Evolutionary conservation across 495 filamentous ascomycete species (phyloP), one percentile per base, ranked within the genome.

Genomic region (Lasiosphaeriaceae sp.): DNA sequence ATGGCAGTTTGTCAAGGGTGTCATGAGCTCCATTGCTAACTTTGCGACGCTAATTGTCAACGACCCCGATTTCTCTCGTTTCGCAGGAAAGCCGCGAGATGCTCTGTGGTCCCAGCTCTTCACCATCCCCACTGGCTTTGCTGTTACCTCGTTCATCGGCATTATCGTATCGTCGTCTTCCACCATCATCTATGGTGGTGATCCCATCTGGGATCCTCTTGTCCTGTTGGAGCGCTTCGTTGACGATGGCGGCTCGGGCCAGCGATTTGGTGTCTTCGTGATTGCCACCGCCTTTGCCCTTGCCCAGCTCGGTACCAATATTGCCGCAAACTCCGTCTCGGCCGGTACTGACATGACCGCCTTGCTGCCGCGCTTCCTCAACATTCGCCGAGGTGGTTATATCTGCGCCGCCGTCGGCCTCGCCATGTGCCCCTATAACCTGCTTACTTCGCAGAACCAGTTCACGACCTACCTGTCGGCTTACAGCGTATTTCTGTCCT

Each of bases 391-490:
- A 19, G 92, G 92, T 43, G 90, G 91, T 22, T 96, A 95, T 64
- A 82, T 97, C 61, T 96, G 91, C 69, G 92, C 92, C 0, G 69
- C 77, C 4, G 79, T 96, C 45, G 92, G 92, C 50, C 77, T 96
- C 29, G 89, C 84, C 50, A 94, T 97, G 85, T 92, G 89, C 64
- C 92, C 92, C 1, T 96, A 90, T 86, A 89, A 88, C 57, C 78
- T 97, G 0, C 83, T 95, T 20, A 84, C 81, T 0, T 73, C 77
- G 7, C 81, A 83, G n/a, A 96, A 95, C 73, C 84, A 88, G 68
- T 97, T 97, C 77, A 92, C 88, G n/a, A 92, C 89, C 45, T 97
- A 96, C 64, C 85, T 97, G 5, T 93, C 89, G 12, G 88, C 92
- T 22, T 96, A 97, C 76, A 91, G 89, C n/a, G 89, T 97, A 57